Conservation (phyloP, 2,329 filamentous ascomycete genomes). For the Pseudogymnoascus sp. region DNA sequence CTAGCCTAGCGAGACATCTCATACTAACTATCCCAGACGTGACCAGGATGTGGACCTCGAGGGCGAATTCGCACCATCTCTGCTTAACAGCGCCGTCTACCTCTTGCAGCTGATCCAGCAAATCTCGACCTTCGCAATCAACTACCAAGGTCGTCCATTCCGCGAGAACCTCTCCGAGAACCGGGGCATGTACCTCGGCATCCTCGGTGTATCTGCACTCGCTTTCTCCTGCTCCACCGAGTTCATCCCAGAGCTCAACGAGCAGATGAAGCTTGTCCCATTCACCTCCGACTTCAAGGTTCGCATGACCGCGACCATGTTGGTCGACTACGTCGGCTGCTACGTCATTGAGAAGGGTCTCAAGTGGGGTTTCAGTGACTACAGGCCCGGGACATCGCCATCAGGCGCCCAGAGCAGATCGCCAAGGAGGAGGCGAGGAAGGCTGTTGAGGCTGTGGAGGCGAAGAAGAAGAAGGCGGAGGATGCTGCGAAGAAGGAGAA, state of each 20-base stretch:
- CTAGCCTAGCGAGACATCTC: neutral
- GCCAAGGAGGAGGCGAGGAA: constrained; percentile 67
- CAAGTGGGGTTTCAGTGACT: constrained; percentile 84
- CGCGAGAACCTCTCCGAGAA: constrained; percentile 93
- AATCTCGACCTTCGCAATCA: constrained; percentile 98
- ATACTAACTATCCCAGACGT: constrained; percentile 37
- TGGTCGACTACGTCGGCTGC: constrained; percentile 80
- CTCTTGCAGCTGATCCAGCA: constrained; percentile 97
- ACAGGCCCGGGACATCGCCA: constrained; percentile 85
- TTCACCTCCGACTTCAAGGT: constrained; percentile 85
- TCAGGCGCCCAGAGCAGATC: constrained; percentile 79
- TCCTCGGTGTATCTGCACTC: constrained; percentile 80
- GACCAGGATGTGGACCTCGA: constrained; percentile 74
- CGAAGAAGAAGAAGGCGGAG: constrained; percentile 41
- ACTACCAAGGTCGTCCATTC: constrained; percentile 98
- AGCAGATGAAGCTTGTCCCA: constrained; percentile 84
- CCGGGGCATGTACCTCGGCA: constrained; percentile 96
- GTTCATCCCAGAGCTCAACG: constrained; percentile 90
- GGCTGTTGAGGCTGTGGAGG: constrained; percentile 45
- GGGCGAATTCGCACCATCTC: constrained; percentile 85
- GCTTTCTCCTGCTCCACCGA: constrained; percentile 94
- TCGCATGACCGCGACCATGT: constrained; percentile 78
- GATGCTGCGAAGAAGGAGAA: constrained; percentile 48
- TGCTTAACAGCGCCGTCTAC: constrained; percentile 95
- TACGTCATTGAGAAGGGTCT: constrained; percentile 80